phyloP scores from a whole-genome alignment of 257 asterid genomes.

The Ehretia macrophylla region DNA sequence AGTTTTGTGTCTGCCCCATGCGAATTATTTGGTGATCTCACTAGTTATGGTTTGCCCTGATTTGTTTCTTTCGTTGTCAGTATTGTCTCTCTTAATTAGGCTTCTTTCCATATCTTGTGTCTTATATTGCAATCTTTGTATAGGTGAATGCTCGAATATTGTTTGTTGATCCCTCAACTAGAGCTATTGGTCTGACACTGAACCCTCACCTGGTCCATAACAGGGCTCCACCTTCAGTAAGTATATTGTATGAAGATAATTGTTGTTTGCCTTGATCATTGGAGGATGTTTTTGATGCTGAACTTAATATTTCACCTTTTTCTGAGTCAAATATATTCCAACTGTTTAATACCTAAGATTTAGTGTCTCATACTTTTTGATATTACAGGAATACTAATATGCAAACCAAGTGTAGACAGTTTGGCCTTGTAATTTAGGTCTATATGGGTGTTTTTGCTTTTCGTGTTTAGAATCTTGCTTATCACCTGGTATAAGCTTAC shows the following conservation, averaged over 20 bases:
- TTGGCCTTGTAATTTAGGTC: too few species aligned
- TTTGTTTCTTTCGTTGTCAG: neutral
- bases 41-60: neutral
- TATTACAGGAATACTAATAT: too few species aligned
- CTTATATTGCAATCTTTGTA: slow-evolving; percentile 15
- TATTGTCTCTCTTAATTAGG: neutral
- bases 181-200: slow-evolving; percentile 97
- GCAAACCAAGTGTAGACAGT: too few species aligned
- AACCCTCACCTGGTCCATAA: slow-evolving; percentile 71
- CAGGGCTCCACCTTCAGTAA: slow-evolving; percentile 80
- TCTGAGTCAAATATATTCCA: too few species aligned
- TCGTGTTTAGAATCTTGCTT: too few species aligned
- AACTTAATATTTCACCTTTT: too few species aligned
- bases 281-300: too few species aligned
- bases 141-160: slow-evolving; percentile 94
- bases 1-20: neutral
- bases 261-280: neutral
- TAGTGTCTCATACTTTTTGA: too few species aligned
- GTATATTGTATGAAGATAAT: slow-evolving; percentile 23
- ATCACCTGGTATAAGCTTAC: too few species aligned
- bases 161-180: slow-evolving; percentile 86
- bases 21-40: neutral
- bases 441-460: too few species aligned
- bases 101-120: slow-evolving; percentile 6
- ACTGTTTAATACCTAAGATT: too few species aligned